Percentiles rank a stretch among this genome's conserved stretches.
phyloP scores from a whole-genome alignment of 139 green algal species.

The Chara braunii region DNA sequence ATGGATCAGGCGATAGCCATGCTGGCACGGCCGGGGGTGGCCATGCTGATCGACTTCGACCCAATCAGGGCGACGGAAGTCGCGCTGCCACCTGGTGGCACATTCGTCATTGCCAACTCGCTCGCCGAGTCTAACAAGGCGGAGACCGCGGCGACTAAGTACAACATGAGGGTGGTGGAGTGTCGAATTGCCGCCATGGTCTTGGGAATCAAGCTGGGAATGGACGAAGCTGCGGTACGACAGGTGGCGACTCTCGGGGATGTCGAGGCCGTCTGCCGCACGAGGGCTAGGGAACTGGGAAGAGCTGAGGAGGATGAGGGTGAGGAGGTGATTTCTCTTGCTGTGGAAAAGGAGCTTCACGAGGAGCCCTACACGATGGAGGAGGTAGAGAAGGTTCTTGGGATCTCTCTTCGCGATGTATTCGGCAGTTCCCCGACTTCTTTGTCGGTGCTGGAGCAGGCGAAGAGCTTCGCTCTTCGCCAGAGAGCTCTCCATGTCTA shows the following conservation, averaged over 20 bases:
- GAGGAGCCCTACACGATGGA: conserved; percentile 24
- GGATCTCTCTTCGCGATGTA: background rate
- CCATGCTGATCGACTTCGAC: conserved; percentile 73
- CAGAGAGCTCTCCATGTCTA: conserved; percentile 34
- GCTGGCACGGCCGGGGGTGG: conserved; percentile 67
- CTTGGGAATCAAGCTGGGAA: conserved; percentile 10
- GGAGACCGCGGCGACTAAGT: conserved; percentile 67
- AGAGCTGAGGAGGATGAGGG: background rate
- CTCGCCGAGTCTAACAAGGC: conserved; percentile 87
- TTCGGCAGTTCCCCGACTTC: conserved; percentile 18
- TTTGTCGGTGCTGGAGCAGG: conserved; percentile 8
- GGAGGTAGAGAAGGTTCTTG: conserved; percentile 24
- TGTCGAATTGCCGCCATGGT: conserved; percentile 70
- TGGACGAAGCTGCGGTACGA: background rate
- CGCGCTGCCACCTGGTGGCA: conserved; percentile 61
- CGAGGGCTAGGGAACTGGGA: background rate
- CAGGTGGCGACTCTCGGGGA: conserved; percentile 2
- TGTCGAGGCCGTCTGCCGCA: conserved; percentile 5
- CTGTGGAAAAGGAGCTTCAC: conserved; percentile 8
- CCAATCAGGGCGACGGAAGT: conserved; percentile 75
- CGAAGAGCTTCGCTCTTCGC: conserved; percentile 11
- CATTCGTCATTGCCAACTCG: conserved; percentile 91
- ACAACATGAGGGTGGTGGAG: conserved; percentile 96
- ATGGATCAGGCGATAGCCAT: conserved; percentile 93
- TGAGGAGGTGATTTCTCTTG: background rate